phyloP scores from a whole-genome alignment of 176 grass and related monocot genomes.

The Triticum urartu region DNA sequence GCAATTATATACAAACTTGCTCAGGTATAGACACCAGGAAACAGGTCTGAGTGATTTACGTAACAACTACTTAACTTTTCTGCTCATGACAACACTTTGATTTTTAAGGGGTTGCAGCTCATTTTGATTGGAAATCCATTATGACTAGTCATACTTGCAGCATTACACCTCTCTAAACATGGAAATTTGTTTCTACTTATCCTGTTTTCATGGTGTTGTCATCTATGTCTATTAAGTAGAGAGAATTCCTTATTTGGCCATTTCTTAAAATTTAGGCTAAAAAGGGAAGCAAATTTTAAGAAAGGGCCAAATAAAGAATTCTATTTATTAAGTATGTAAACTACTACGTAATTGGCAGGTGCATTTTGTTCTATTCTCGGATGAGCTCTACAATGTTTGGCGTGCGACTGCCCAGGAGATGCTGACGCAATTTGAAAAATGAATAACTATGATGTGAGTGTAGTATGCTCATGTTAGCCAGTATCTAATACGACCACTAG shows the following conservation, averaged over 20 bases:
- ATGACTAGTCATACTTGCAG: background rate
- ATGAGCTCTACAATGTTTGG: constrained; percentile 65
- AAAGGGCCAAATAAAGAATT: background rate
- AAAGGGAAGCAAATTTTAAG: no score
- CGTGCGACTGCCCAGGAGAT: constrained; percentile 61
- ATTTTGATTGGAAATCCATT: background rate
- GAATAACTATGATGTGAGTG: background rate
- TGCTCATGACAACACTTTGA: background rate
- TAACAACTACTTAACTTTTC: background rate
- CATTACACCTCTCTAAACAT: background rate
- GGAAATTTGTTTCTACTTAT: background rate
- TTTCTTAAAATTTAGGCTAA: no score
- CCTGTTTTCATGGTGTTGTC: background rate
- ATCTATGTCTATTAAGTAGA: background rate
- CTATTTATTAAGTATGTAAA: constrained; percentile 12
- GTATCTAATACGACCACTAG: background rate
- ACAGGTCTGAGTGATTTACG: background rate
- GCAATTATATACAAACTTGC: background rate
- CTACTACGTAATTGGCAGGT: constrained; percentile 42
- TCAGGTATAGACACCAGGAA: background rate
- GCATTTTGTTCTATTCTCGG: constrained; percentile 86
- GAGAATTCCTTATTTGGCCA: no score
- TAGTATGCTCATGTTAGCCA: background rate
- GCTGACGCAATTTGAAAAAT: constrained; percentile 31
- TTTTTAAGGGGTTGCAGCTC: no score